Evolutionary conservation across 2,329 filamentous ascomycete species (phyloP), one percentile per base, ranked within the genome.

Genomic region (Cordyceps cateniannulata): DNA sequence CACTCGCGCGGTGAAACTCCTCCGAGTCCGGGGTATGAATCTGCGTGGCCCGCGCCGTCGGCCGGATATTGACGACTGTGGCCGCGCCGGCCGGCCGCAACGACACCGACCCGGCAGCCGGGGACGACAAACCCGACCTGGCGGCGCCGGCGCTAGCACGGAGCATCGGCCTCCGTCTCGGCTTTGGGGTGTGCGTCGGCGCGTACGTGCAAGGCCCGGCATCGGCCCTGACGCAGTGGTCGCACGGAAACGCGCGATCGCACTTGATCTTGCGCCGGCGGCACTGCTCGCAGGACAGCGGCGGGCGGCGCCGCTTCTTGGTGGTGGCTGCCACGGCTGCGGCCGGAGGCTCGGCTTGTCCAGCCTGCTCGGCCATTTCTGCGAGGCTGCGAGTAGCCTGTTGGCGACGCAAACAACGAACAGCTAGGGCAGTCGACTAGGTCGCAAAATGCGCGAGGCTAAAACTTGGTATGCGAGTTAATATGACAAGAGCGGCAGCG

Each of bases 201-300:
- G 71, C 73, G 65, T 85, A 87, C 1, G 81, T 76, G 66, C 85
- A 88, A 79, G 79, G 24, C 5, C 42, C 29, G 32, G 8, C 29
- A 29, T 22, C 20, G 35, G 82, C 81, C 64, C 80, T 79, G n/a
- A 80, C 62, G 66, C 85, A 88, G 62, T 85, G 84, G 62, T 75
- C 78, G 66, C 85, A 88, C 1, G 85, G 85, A 7, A 73, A 70
- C 62, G 80, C 79, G 53, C 82, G 80, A 66, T 88, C 81, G 67
- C 85, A 88, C 51, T 79, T 78, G 62, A 87, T 81, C 69, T 88
- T 88, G 45, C 84, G 81, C 60, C 73, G 78, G 48, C 85, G 76
- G 66, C 85, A 88, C 47, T 83, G 75, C 64, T 78, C 73, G 68
- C 84, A 86, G 1, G 84, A 83, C 35, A 79, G 70, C 3, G 76